phyloP scores from a whole-genome alignment of 2,329 filamentous ascomycete genomes.

The Phialophora chinensis region DNA sequence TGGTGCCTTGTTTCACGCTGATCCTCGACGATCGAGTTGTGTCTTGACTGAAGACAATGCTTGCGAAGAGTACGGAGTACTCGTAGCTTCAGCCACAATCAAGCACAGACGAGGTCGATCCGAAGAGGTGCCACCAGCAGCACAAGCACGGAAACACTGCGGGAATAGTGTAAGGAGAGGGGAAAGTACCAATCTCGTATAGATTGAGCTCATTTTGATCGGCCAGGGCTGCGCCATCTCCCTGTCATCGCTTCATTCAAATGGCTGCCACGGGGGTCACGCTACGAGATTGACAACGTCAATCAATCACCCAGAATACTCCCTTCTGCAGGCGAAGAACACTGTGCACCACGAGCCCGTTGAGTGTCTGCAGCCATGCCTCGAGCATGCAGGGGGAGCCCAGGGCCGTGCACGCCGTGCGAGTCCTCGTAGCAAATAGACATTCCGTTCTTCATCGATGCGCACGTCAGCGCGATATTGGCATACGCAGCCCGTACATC shows the following conservation, averaged over 20 bases:
- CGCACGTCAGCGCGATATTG: not conserved
- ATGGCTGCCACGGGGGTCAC: constrained; percentile 16
- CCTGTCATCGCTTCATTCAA: constrained; percentile 17
- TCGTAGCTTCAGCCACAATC: not conserved
- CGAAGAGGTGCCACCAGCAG: constrained; percentile 18
- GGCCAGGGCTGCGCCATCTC: constrained; percentile 16
- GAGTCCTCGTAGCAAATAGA: not conserved
- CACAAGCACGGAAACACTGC: constrained; percentile 6
- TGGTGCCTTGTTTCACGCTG: constrained; percentile 7
- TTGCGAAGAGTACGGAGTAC: too few relatives aligned
- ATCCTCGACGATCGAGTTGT: constrained; percentile 8
- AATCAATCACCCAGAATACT: constrained; percentile 1
- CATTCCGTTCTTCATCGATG: not conserved
- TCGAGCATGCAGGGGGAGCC: not conserved
- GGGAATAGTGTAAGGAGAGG: constrained; percentile 17
- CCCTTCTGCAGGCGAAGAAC: not conserved
- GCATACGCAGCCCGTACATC: not conserved
- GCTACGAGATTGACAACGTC: constrained; percentile 16
- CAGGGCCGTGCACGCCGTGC: not conserved
- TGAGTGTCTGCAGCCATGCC: not conserved
- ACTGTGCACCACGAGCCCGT: not conserved
- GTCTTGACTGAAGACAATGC: not conserved
- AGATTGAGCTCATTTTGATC: constrained; percentile 26
- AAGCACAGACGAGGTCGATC: not conserved
- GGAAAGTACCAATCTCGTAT: constrained; percentile 21